Conservation (phyloP, 2,329 filamentous ascomycete genomes). For the Bipolaris victoriae region DNA sequence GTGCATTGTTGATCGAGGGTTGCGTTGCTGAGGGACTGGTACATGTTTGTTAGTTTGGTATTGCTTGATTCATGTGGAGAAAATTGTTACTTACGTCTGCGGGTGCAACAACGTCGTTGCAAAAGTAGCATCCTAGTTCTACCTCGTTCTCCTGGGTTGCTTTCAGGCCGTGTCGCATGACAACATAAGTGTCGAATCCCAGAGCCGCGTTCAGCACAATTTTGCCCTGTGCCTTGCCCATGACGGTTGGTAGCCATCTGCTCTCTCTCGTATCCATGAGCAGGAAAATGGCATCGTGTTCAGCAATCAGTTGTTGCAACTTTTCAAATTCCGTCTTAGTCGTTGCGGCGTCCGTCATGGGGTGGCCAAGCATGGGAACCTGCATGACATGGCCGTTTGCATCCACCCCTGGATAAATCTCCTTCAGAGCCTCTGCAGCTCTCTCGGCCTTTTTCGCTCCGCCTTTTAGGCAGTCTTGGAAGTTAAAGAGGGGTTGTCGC, state of each 20-base stretch:
- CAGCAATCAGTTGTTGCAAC: constrained; percentile 74
- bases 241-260: constrained; percentile 92
- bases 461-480: constrained; percentile 84
- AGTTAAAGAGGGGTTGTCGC: constrained; percentile 88
- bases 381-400: constrained; percentile 79
- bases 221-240: constrained; percentile 91
- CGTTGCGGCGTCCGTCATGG: constrained; percentile 74
- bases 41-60: neutral
- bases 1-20: constrained; percentile 98
- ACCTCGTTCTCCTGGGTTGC: constrained; percentile 56
- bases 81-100: constrained; percentile 72
- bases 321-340: constrained; percentile 76
- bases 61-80: too few species aligned
- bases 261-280: constrained; percentile 96
- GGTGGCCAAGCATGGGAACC: constrained; percentile 95
- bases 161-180: constrained; percentile 90
- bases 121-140: constrained; percentile 94
- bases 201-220: constrained; percentile 96
- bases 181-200: constrained; percentile 95
- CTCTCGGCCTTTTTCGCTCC: constrained; percentile 81
- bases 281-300: constrained; percentile 93
- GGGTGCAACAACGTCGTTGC: constrained; percentile 95
- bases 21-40: constrained; percentile 86
- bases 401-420: constrained; percentile 91
- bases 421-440: constrained; percentile 78